Evolutionary conservation across 164 flowering plant genomes (phyloP).

Genomic region (Houttuynia cordata): DNA sequence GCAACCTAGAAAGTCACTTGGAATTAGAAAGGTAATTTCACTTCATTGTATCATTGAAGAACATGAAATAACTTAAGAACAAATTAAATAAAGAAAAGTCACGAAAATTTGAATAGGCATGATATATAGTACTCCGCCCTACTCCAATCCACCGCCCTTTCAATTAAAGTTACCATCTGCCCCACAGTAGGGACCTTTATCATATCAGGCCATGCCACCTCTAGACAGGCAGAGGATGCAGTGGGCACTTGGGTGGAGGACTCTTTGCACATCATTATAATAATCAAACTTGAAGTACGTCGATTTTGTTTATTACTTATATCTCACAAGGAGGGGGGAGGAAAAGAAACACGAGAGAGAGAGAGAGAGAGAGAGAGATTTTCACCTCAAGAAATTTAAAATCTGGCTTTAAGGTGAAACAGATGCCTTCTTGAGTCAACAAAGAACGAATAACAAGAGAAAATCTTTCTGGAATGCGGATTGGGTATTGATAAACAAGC

Average conservation of each 20-base stretch:
- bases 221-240: too few species aligned
- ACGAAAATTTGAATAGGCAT: not conserved
- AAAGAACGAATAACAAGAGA: constrained; percentile 96
- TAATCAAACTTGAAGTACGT: not conserved
- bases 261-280: not conserved
- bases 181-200: too few species aligned
- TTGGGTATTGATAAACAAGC: constrained; percentile 89
- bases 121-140: not conserved
- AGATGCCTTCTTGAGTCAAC: constrained; percentile 96
- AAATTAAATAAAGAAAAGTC: not conserved
- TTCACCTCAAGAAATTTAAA: constrained; percentile 97
- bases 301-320: not conserved
- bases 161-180: not conserved
- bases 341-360: too few species aligned
- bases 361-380: not conserved
- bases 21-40: not conserved
- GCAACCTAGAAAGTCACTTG: constrained; percentile 49
- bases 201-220: too few species aligned
- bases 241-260: too few species aligned
- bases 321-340: not conserved
- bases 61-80: not conserved
- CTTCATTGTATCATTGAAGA: too few species aligned
- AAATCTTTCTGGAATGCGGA: constrained; percentile 96
- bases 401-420: constrained; percentile 80
- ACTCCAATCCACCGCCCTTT: not conserved